A percentile compares a stretch with the other conserved stretches of the same genome.
These are phyloP conservation scores for Suhomyces emberorum DNA, from an alignment of 805 yeast genomes.

Conservation along the genomic window DNA sequence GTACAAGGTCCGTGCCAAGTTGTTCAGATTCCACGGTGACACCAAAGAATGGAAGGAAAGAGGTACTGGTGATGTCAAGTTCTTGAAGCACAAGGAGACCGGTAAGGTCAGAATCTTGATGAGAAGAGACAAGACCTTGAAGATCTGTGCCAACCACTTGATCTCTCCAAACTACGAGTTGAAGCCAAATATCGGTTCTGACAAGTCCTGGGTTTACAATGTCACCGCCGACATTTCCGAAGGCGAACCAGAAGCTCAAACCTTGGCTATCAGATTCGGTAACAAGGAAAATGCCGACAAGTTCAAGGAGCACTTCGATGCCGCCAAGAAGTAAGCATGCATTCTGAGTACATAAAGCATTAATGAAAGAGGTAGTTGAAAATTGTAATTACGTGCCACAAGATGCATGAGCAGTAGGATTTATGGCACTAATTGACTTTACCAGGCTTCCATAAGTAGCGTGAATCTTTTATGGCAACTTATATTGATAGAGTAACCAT, in stretches of 20 bases:
- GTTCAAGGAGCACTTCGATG: slow-evolving; percentile 87
- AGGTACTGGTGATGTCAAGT: slow-evolving; percentile 98
- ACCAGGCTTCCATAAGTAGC: too few relatives aligned
- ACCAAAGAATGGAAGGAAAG: slow-evolving; percentile 97
- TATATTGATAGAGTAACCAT: too few relatives aligned
- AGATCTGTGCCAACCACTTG: slow-evolving; percentile 96
- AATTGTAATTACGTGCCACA: too few relatives aligned
- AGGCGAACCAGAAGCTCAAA: slow-evolving; percentile 93
- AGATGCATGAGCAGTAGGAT: too few relatives aligned
- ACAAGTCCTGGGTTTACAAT: slow-evolving; percentile 96
- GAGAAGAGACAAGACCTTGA: slow-evolving; percentile 99
- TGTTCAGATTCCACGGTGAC: slow-evolving; percentile 85
- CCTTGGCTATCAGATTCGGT: slow-evolving; percentile 94
- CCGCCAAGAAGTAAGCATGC: slow-evolving; percentile 54
- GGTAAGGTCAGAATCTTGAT: slow-evolving; percentile 86
- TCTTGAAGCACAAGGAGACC: slow-evolving; percentile 81
- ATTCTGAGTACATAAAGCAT: too few relatives aligned
- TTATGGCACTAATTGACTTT: too few relatives aligned
- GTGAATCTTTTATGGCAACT: too few relatives aligned
- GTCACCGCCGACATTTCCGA: slow-evolving; percentile 90
- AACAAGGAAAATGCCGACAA: slow-evolving; percentile 90
- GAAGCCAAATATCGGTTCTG: slow-evolving; percentile 93
- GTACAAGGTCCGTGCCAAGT: slow-evolving; percentile 88
- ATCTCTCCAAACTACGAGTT: slow-evolving; percentile 77
- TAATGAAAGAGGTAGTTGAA: too few relatives aligned